Percentiles rank a stretch among this genome's conserved stretches.
Conservation (phyloP, 2,329 filamentous ascomycete genomes). For the Lithohypha guttulata region DNA sequence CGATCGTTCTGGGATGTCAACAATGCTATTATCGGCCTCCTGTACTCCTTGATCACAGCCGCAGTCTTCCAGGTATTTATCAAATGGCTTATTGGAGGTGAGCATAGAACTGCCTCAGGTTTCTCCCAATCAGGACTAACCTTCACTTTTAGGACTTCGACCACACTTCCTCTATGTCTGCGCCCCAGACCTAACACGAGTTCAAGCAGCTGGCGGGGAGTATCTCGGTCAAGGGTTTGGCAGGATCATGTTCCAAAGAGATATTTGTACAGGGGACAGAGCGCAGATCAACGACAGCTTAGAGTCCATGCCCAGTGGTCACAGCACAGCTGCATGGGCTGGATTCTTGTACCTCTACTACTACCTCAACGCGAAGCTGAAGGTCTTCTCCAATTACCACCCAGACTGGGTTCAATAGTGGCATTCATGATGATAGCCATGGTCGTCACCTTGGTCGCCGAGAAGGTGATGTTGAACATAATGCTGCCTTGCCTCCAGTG, state of each 20-base stretch:
- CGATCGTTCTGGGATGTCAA: conserved; percentile 57
- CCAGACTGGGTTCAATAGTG: conserved; percentile 24
- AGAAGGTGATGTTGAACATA: conserved; percentile 14
- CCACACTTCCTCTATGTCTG: conserved; percentile 63
- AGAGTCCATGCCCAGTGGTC: conserved; percentile 62
- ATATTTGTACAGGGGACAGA: conserved; percentile 57
- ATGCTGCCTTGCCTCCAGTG: conserved; percentile 8
- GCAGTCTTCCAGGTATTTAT: conserved; percentile 69
- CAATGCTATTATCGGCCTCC: conserved; percentile 57
- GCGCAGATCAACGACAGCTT: conserved; percentile 57
- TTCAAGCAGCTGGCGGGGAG: conserved; percentile 31
- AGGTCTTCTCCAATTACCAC: conserved; percentile 63
- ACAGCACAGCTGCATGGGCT: conserved; percentile 53
- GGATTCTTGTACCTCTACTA: conserved; percentile 51
- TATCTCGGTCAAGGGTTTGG: conserved; percentile 34
- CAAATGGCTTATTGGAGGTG: conserved; percentile 66
- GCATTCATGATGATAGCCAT: conserved; percentile 3
- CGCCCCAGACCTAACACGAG: conserved; percentile 44
- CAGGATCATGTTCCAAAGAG: conserved; percentile 56
- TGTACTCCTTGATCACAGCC: conserved; percentile 59
- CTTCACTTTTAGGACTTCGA: no score
- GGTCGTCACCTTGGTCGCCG: conserved; percentile 4
- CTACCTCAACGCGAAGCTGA: conserved; percentile 70
- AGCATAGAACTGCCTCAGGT: no score
- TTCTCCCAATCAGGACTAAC: no score